phyloP scores from a whole-genome alignment of 139 green algal species.

The Pedinophyceae sp. region DNA sequence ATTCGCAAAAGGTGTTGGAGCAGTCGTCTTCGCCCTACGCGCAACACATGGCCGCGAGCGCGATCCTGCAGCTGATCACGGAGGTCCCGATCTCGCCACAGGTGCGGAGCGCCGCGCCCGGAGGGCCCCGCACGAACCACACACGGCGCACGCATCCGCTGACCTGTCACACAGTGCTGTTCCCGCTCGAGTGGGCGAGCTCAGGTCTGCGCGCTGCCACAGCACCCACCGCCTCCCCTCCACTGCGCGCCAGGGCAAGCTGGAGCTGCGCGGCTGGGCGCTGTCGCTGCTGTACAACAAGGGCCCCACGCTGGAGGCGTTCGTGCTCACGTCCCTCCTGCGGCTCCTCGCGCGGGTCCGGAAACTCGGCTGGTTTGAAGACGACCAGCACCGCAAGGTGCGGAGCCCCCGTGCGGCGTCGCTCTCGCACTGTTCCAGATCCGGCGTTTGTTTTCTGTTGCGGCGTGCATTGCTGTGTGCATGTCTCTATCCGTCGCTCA shows the following conservation, averaged over 20 bases:
- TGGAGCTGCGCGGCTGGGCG: constrained; percentile 19
- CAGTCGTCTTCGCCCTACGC: constrained; percentile 76
- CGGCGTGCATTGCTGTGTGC: no score
- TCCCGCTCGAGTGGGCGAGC: not conserved
- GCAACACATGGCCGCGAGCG: constrained; percentile 74
- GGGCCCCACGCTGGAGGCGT: constrained; percentile 49
- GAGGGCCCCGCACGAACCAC: not conserved
- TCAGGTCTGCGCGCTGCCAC: not conserved
- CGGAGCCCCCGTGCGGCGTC: no score
- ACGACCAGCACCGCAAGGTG: constrained; percentile 56
- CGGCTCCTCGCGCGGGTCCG: constrained; percentile 81
- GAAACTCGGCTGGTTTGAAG: constrained; percentile 93
- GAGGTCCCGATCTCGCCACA: constrained; percentile 48
- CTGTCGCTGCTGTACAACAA: constrained; percentile 35
- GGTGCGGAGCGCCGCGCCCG: not conserved
- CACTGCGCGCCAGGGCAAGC: not conserved
- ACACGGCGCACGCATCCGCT: not conserved
- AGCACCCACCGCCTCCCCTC: not conserved
- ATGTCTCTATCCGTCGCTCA: no score
- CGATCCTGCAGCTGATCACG: constrained; percentile 78
- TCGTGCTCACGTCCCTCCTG: constrained; percentile 57
- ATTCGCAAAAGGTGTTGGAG: no score
- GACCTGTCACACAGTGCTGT: not conserved
- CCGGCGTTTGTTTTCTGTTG: no score
- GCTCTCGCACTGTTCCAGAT: no score